Base-by-base conservation (phyloP, 768 basidiomycete species). In the Symmetrospora coprosmae region DNA sequence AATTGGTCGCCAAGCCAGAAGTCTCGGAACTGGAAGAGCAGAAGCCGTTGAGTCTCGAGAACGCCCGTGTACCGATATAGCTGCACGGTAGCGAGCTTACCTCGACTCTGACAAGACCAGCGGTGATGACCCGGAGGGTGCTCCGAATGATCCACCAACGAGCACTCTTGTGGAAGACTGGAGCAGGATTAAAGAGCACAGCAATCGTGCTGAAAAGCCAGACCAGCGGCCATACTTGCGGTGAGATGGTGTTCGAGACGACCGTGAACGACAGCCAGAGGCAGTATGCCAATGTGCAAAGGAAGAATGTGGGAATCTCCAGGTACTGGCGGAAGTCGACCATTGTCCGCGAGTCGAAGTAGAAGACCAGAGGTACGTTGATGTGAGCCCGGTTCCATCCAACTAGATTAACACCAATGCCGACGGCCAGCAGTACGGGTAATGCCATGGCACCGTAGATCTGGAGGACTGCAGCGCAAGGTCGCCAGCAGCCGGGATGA, bases 361-460 rank as follows among this genome's bases (percentile, higher is more conserved):
- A 85, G 67, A 91, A 86, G 34, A 91, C 86, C 71, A 96, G 92
- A n/a, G 82, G 79, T 67, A 90, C 92, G 70, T 96, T 97, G 66
- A 99, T 88, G 45, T 85, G 78, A 4, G 82, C 75, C 4, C 73
- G 72, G 0, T 80, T 76, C 84, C 86, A 99, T 0, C 83, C 84
- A 21, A 82, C 66, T 4, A 97, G 65, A 70, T 99, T 96, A n/a
- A 85, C 60, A 25, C 87, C 85, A 53, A 97, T 79, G 0, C 94
- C 74, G 31, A 87, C 62, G 1, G 81, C 76, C 68, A 94, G 85
- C 2, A 92, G 63, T 5, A 83, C 76, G 0, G 90, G 89, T 2
- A 94, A 71, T 41, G 81, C 72, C 25, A 92, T 72, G 4, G 83
- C 76, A 0, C 79, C 82, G 69, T 94, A 99, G 19, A 91, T 74